These are phyloP conservation scores for Nematocida major DNA, from an alignment of 371 early-diverging fungal species.

Conservation along the genomic window DNA sequence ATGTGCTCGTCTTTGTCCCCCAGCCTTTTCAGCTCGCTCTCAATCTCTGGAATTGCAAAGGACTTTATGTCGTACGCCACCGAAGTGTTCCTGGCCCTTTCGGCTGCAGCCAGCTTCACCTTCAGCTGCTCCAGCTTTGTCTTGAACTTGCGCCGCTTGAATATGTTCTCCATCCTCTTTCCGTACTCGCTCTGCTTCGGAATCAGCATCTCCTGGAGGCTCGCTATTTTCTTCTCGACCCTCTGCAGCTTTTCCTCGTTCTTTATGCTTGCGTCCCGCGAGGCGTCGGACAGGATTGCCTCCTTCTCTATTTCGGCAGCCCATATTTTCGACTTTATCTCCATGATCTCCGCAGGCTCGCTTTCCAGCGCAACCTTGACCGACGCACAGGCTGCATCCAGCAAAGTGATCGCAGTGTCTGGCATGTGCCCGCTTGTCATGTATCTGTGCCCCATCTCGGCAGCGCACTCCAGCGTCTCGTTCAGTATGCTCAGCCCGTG, in stretches of 20 bases:
- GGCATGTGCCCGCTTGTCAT: conserved; percentile 74
- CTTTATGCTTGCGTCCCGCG: conserved; percentile 40
- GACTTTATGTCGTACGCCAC: conserved; percentile 68
- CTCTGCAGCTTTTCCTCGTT: conserved; percentile 46
- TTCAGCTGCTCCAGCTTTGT: conserved; percentile 62
- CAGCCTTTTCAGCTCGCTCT: conserved; percentile 67
- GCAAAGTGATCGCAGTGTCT: conserved; percentile 79
- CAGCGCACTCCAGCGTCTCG: conserved; percentile 73
- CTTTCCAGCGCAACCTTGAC: conserved; percentile 73
- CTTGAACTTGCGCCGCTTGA: conserved; percentile 55
- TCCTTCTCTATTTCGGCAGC: conserved; percentile 62
- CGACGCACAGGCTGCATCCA: conserved; percentile 78
- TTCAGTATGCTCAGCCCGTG: conserved; percentile 77
- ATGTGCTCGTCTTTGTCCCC: conserved; percentile 70
- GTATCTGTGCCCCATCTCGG: conserved; percentile 71
- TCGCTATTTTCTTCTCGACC: conserved; percentile 52
- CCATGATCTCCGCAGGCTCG: conserved; percentile 72
- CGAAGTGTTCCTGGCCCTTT: conserved; percentile 58
- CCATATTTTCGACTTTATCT: conserved; percentile 66
- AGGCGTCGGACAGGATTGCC: conserved; percentile 57
- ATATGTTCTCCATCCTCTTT: conserved; percentile 57
- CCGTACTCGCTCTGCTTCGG: conserved; percentile 59
- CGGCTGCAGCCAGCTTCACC: conserved; percentile 56
- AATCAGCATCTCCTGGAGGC: conserved; percentile 43
- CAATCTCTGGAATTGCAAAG: conserved; percentile 70